Evolutionary conservation across 495 filamentous ascomycete genomes (phyloP).

Genomic region (Aspergillus incahuasiensis): DNA sequence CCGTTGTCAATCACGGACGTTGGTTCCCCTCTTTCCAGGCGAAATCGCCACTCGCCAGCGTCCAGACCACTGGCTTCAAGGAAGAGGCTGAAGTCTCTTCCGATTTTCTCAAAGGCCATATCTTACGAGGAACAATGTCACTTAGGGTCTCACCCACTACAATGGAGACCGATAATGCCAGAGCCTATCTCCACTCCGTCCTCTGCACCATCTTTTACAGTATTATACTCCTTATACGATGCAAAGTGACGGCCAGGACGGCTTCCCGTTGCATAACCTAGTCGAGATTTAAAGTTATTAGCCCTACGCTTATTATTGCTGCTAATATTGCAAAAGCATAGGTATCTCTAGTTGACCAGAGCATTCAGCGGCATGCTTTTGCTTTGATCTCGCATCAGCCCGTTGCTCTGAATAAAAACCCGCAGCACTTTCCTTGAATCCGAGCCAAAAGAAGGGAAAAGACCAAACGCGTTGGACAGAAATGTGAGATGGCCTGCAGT

Average conservation of each 20-base stretch:
- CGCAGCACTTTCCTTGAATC: background rate
- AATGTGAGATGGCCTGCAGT: slow-evolving; percentile 16
- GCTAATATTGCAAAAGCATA: background rate
- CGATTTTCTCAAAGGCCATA: too few species aligned
- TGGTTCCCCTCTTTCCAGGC: background rate
- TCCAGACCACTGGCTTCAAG: background rate
- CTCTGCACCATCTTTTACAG: too few species aligned
- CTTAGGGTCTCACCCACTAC: too few species aligned
- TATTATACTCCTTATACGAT: too few species aligned
- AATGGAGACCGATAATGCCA: background rate
- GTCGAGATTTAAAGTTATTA: slow-evolving; percentile 17
- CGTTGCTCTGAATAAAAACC: background rate
- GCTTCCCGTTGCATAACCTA: slow-evolving; percentile 12
- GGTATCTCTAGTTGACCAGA: background rate
- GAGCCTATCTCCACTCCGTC: too few species aligned
- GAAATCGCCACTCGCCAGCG: background rate
- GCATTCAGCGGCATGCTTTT: background rate
- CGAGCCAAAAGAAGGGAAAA: background rate
- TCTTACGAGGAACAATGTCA: too few species aligned
- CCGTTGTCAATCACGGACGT: background rate
- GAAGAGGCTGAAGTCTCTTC: background rate
- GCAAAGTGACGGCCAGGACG: slow-evolving; percentile 1
- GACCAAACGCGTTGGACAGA: slow-evolving; percentile 7
- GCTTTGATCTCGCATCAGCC: background rate
- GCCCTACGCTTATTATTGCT: background rate